Conservation (phyloP, 768 basidiomycete genomes). For the Leucocoprinus leucothites region DNA sequence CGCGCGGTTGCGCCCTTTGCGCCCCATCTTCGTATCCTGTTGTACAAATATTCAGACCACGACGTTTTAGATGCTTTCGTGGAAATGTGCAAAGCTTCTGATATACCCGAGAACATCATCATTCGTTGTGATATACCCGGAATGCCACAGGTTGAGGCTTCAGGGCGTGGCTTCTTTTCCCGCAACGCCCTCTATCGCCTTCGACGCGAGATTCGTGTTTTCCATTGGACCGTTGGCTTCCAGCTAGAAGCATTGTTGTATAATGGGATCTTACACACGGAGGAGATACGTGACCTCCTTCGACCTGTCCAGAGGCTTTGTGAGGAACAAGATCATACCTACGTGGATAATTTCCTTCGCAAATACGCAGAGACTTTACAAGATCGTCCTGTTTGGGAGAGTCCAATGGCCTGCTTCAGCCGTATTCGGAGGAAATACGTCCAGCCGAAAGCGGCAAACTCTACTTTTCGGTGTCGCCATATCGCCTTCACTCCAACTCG, state of each 20-base stretch:
- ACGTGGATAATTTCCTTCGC: slow-evolving; percentile 49
- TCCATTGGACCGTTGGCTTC: slow-evolving; percentile 70
- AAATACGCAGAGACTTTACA: slow-evolving; percentile 49
- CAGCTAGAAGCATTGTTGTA: slow-evolving; percentile 71
- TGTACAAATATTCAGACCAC: slow-evolving; percentile 44
- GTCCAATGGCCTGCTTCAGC: slow-evolving; percentile 42
- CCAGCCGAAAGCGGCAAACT: slow-evolving; percentile 21
- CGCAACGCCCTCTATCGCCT: slow-evolving; percentile 43
- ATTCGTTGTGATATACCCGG: slow-evolving; percentile 23
- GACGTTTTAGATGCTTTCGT: slow-evolving; percentile 51
- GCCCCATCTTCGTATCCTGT: slow-evolving; percentile 62
- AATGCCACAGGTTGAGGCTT: slow-evolving; percentile 47
- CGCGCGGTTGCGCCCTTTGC: slow-evolving; percentile 63
- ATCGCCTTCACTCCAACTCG: slow-evolving; percentile 77
- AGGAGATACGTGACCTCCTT: slow-evolving; percentile 48
- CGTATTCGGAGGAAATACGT: slow-evolving; percentile 29
- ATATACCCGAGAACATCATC: slow-evolving; percentile 32
- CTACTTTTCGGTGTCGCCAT: slow-evolving; percentile 63
- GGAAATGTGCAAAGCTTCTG: slow-evolving; percentile 49
- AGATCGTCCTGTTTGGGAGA: slow-evolving; percentile 34
- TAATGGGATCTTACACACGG: slow-evolving; percentile 59
- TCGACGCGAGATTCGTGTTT: slow-evolving; percentile 36
- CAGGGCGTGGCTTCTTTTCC: slow-evolving; percentile 47
- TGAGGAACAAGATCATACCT: slow-evolving; percentile 23
- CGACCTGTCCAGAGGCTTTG: slow-evolving; percentile 41